A percentile compares a stretch with the other conserved stretches of the same genome.
phyloP scores from a whole-genome alignment of 306 rosid genomes.

The Albizia julibrissin region DNA sequence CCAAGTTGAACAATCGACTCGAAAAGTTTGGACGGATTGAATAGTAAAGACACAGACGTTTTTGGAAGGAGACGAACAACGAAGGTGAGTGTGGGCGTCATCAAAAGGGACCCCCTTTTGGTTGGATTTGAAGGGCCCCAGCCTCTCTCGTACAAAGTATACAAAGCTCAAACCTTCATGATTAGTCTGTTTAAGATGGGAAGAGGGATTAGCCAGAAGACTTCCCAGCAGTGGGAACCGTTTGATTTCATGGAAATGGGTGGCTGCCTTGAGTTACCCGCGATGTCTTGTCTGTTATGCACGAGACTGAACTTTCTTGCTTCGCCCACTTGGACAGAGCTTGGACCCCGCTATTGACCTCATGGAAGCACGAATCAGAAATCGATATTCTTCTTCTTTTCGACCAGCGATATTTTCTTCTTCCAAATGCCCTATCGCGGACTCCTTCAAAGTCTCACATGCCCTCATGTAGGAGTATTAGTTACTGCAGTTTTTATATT shows the following conservation, averaged over 20 bases:
- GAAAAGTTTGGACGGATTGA: constrained; percentile 27
- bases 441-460: too few species aligned
- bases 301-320: neutral
- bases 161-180: neutral
- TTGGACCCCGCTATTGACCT: neutral
- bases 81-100: constrained; percentile 21
- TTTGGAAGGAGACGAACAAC: neutral
- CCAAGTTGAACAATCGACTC: constrained; percentile 35
- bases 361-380: neutral
- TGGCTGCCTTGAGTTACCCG: neutral
- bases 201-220: neutral
- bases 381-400: neutral
- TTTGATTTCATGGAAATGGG: neutral
- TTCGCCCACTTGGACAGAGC: neutral
- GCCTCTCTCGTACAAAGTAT: neutral
- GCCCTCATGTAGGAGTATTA: too few species aligned
- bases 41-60: neutral
- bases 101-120: neutral
- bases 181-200: neutral
- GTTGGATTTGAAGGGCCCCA: constrained; percentile 16
- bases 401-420: too few species aligned
- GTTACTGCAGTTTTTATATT: too few species aligned
- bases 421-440: too few species aligned
- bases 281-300: neutral
- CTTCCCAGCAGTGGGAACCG: neutral